Evolutionary conservation across 2,329 filamentous ascomycete genomes (phyloP).

Genomic region (Fusarium solani-melongenae): DNA sequence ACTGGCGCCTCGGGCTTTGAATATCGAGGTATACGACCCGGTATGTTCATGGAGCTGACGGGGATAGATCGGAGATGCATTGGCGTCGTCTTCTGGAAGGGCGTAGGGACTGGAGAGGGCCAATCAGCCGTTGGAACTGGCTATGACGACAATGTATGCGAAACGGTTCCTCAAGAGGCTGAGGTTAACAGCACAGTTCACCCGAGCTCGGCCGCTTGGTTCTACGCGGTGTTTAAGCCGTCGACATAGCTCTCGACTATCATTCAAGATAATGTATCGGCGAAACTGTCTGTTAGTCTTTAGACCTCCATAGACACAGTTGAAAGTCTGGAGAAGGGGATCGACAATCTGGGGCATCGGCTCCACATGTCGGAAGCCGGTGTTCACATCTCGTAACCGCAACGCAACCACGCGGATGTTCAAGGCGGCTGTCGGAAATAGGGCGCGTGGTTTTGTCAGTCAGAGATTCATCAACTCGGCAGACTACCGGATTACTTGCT

Average conservation of each 20-base stretch:
- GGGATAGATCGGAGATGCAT: conserved; percentile 23
- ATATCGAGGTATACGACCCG: conserved; percentile 1
- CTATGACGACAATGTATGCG: conserved; percentile 10
- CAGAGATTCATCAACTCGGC: neutral
- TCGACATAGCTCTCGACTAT: neutral
- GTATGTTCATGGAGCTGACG: conserved; percentile 10
- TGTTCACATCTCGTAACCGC: neutral
- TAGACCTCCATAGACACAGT: neutral
- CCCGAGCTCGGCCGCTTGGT: neutral
- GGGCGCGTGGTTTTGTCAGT: neutral
- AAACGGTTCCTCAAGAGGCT: neutral
- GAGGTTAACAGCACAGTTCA: neutral
- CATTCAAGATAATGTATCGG: neutral
- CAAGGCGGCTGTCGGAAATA: neutral
- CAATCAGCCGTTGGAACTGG: conserved; percentile 13
- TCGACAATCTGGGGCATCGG: neutral
- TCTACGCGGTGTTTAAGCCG: neutral
- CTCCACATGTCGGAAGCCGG: neutral
- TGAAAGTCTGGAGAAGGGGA: neutral
- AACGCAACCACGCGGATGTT: neutral
- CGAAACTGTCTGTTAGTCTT: neutral
- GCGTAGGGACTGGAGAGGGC: conserved; percentile 1
- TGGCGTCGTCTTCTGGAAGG: conserved; percentile 13
- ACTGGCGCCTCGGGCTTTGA: neutral
- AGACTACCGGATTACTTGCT: neutral